These are phyloP conservation scores for Cytospora piceicola DNA, from an alignment of 2,329 filamentous ascomycete genomes.

Conservation along the genomic window DNA sequence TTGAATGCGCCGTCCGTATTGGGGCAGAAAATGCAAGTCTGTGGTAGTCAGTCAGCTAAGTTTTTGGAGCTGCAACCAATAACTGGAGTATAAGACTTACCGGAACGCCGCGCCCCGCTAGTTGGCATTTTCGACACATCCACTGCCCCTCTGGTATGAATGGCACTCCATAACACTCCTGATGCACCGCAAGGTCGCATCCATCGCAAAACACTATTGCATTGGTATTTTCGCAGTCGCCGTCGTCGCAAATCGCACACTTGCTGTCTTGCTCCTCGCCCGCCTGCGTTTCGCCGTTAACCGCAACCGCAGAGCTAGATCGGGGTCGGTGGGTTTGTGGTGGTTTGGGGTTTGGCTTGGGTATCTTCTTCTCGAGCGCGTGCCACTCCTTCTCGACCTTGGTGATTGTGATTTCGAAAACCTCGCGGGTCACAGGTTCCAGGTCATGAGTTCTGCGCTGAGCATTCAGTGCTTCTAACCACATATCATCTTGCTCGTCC, in stretches of 20 bases:
- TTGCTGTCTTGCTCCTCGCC: constrained; percentile 97
- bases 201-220: constrained; percentile 99
- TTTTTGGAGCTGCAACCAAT: neutral
- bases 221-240: constrained; percentile 99
- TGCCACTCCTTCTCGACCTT: constrained; percentile 99
- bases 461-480: constrained; percentile 83
- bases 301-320: constrained; percentile 91
- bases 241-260: constrained; percentile 96
- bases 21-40: constrained; percentile 97
- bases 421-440: constrained; percentile 84
- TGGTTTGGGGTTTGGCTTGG: constrained; percentile 94
- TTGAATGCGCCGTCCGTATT: constrained; percentile 98
- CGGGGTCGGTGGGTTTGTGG: constrained; percentile 91
- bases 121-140: constrained; percentile 95
- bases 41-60: constrained; percentile 26
- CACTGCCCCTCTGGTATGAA: constrained; percentile 99
- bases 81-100: constrained; percentile 50
- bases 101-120: constrained; percentile 88
- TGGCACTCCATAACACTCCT: constrained; percentile 97
- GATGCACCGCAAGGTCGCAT: constrained; percentile 95
- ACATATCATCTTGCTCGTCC: constrained; percentile 98
- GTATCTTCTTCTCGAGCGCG: constrained; percentile 91
- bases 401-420: constrained; percentile 97
- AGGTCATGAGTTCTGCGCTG: constrained; percentile 74
- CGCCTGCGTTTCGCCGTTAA: constrained; percentile 86